Percentiles rank a stretch among this genome's conserved stretches.
Evolutionary conservation across 2,329 filamentous ascomycete species (phyloP).

Genomic region (Didymella exigua): DNA sequence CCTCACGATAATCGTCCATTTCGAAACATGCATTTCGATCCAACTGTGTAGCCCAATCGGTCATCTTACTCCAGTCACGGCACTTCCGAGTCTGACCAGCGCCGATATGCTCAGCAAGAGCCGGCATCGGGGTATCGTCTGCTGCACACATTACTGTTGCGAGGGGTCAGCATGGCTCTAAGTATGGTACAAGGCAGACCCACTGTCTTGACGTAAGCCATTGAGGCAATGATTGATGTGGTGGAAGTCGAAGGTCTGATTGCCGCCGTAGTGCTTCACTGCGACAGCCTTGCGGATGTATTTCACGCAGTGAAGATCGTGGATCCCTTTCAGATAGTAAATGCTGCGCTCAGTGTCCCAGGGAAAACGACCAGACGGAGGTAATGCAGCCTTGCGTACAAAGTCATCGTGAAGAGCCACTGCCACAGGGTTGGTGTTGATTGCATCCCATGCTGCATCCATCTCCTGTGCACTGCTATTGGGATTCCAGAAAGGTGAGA

Average conservation of each 20-base stretch:
- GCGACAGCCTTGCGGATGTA: constrained; percentile 43
- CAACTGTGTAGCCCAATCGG: constrained; percentile 38
- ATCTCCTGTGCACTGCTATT: constrained; percentile 32
- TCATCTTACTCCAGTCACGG: constrained; percentile 42
- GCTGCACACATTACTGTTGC: constrained; percentile 38
- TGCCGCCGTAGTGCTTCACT: constrained; percentile 32
- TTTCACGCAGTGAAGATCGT: constrained; percentile 46
- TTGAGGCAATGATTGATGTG: constrained; percentile 46
- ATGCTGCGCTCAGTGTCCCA: constrained; percentile 45
- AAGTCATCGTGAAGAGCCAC: constrained; percentile 39
- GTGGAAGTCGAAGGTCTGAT: constrained; percentile 30
- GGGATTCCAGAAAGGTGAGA: constrained; percentile 40
- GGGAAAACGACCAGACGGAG: constrained; percentile 38
- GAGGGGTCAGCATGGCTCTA: background rate
- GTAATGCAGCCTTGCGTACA: constrained; percentile 30
- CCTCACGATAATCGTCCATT: constrained; percentile 45
- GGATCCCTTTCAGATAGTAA: constrained; percentile 45
- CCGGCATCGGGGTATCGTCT: constrained; percentile 46
- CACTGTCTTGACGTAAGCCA: constrained; percentile 39
- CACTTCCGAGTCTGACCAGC: constrained; percentile 40
- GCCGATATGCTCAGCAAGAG: constrained; percentile 29
- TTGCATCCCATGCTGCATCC: constrained; percentile 43
- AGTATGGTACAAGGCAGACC: background rate
- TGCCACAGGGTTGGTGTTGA: constrained; percentile 42
- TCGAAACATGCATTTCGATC: constrained; percentile 42